phyloP scores from a whole-genome alignment of 805 yeast species.

The Ogataea pini region DNA sequence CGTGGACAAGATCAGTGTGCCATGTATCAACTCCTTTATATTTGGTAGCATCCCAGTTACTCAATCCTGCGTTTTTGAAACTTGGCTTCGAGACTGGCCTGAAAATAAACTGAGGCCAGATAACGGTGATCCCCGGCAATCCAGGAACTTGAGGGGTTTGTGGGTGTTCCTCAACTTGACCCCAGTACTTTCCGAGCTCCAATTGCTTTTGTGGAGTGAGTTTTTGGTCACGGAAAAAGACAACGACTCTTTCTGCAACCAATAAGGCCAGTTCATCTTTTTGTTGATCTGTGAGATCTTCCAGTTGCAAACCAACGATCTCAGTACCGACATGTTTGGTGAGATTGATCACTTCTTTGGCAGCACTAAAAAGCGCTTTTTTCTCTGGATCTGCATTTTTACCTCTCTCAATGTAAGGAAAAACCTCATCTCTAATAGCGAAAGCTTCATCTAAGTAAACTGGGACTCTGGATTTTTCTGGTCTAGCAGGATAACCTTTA shows the following conservation, averaged over 20 bases:
- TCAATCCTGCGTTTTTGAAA: constrained; percentile 20
- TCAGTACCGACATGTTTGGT: constrained; percentile 51
- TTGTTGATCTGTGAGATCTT: constrained; percentile 43
- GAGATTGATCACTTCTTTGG: constrained; percentile 41
- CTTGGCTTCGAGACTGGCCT: constrained; percentile 21
- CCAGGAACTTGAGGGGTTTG: constrained; percentile 37
- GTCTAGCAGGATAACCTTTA: constrained; percentile 38
- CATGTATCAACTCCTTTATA: constrained; percentile 32
- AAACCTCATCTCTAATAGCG: constrained; percentile 36
- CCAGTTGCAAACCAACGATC: constrained; percentile 45
- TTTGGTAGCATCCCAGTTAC: constrained; percentile 18
- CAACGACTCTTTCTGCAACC: constrained; percentile 49
- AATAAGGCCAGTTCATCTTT: constrained; percentile 48
- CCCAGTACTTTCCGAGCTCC: constrained; percentile 46
- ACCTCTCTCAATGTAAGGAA: constrained; percentile 26
- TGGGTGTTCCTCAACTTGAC: constrained; percentile 42
- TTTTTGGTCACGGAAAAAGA: constrained; percentile 50
- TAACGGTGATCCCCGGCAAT: constrained; percentile 39
- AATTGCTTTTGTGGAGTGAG: constrained; percentile 43
- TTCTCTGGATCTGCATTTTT: constrained; percentile 20
- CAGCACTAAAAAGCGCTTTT: constrained; percentile 42
- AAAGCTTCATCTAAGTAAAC: constrained; percentile 41
- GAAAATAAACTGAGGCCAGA: constrained; percentile 41
- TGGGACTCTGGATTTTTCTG: constrained; percentile 31
- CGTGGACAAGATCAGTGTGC: constrained; percentile 56